A percentile compares a stretch with the other conserved stretches of the same genome.
Evolutionary conservation across 1,284 basidiomycete species (phyloP).

Genomic region (Mixia osmundae): DNA sequence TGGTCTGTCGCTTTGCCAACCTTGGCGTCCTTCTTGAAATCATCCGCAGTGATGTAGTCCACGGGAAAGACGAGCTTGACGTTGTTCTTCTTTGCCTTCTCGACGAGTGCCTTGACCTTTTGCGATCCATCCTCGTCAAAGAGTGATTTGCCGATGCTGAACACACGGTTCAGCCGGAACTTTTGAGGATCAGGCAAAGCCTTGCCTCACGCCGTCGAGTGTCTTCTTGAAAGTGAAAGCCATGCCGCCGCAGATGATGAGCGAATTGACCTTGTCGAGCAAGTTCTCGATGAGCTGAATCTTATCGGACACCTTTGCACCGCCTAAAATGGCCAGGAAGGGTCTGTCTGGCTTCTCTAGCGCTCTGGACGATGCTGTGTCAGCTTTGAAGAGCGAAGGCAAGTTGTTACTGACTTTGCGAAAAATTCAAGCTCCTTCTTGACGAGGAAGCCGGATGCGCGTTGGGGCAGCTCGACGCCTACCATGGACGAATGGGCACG

Average conservation of each 20-base stretch:
- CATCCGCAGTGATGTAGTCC: slow-evolving; percentile 83
- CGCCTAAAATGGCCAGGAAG: slow-evolving; percentile 94
- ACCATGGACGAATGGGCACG: slow-evolving; percentile 98
- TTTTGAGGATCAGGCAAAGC: slow-evolving; percentile 15
- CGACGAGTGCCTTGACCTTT: slow-evolving; percentile 61
- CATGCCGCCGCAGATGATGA: slow-evolving; percentile 98
- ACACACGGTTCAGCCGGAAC: not conserved
- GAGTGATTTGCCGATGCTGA: slow-evolving; percentile 73
- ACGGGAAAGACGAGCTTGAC: slow-evolving; percentile 90
- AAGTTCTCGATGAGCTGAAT: slow-evolving; percentile 98
- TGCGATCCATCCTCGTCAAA: slow-evolving; percentile 76
- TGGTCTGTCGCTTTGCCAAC: slow-evolving; percentile 50
- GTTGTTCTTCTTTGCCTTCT: slow-evolving; percentile 80
- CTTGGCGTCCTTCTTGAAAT: slow-evolving; percentile 78
- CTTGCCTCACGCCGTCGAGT: slow-evolving; percentile 48
- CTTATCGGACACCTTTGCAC: slow-evolving; percentile 97
- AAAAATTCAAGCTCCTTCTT: slow-evolving; percentile 99
- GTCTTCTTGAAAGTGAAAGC: slow-evolving; percentile 98
- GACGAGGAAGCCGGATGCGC: slow-evolving; percentile 87
- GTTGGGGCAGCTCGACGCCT: slow-evolving; percentile 74
- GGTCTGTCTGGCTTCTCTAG: slow-evolving; percentile 83
- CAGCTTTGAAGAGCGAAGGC: not conserved
- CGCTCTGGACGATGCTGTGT: slow-evolving; percentile 24
- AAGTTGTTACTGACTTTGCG: slow-evolving; percentile 35
- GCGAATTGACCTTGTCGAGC: slow-evolving; percentile 91